Conservation (phyloP, 148 eudicot species). For the Fallopia convolvulus region DNA sequence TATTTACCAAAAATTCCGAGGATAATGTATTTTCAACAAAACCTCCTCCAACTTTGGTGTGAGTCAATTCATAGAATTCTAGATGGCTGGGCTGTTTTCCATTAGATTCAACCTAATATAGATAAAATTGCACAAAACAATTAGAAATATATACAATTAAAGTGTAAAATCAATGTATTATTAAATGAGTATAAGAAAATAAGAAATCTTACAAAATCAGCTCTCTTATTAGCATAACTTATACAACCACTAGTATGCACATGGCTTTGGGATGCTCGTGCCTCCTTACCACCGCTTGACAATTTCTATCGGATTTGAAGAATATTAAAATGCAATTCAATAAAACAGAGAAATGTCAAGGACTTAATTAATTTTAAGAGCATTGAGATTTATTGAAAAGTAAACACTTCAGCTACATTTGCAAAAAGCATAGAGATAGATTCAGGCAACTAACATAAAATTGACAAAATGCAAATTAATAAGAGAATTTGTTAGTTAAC, state of each 20-base stretch:
- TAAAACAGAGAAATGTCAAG: background rate
- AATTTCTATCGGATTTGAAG: background rate
- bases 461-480: background rate
- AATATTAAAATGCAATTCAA: background rate
- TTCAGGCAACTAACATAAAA: background rate
- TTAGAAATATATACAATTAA: background rate
- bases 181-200: background rate
- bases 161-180: background rate
- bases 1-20: background rate
- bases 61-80: background rate
- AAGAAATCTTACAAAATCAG: background rate
- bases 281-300: background rate
- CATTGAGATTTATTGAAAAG: background rate
- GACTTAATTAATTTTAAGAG: background rate
- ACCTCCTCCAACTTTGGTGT: background rate
- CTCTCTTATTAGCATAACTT: background rate
- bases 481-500: background rate
- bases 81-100: background rate
- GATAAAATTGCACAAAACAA: background rate
- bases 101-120: background rate
- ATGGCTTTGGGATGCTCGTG: background rate
- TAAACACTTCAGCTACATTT: background rate
- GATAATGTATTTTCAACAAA: background rate
- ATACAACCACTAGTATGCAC: background rate
- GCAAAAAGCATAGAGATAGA: background rate